Evolutionary conservation across 2,329 filamentous ascomycete genomes (phyloP).

Genomic region (Tolypocladium amazonense): DNA sequence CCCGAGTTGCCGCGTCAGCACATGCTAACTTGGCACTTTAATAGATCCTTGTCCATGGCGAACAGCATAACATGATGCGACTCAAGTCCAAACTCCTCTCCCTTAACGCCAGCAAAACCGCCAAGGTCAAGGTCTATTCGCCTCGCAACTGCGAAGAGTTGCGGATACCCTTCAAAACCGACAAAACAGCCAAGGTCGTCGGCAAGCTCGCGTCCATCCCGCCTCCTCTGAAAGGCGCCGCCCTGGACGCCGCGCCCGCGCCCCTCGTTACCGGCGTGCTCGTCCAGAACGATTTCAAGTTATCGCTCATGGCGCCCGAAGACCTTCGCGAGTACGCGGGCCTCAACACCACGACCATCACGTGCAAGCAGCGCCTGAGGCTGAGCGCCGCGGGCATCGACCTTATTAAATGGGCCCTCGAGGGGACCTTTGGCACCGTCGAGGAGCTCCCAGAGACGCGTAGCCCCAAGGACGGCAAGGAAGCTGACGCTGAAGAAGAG

Average conservation of each 20-base stretch:
- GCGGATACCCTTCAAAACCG: slow-evolving; percentile 86
- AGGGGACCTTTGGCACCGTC: slow-evolving; percentile 85
- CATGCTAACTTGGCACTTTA: not conserved
- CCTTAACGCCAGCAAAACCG: slow-evolving; percentile 71
- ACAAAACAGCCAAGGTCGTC: slow-evolving; percentile 93
- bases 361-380: slow-evolving; percentile 82
- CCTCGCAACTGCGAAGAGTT: slow-evolving; percentile 93
- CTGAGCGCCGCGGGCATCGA: slow-evolving; percentile 83
- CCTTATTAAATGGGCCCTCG: slow-evolving; percentile 85
- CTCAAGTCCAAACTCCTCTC: slow-evolving; percentile 89
- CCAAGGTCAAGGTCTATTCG: slow-evolving; percentile 85
- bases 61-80: slow-evolving; percentile 97
- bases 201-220: slow-evolving; percentile 79
- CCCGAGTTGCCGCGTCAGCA: slow-evolving; percentile 3
- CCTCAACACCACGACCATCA: slow-evolving; percentile 89
- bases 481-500: slow-evolving; percentile 23
- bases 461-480: slow-evolving; percentile 14
- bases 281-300: slow-evolving; percentile 95
- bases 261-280: slow-evolving; percentile 77
- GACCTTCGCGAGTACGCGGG: slow-evolving; percentile 94
- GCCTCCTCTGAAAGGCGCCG: slow-evolving; percentile 41
- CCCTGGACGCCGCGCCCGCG: slow-evolving; percentile 19
- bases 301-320: slow-evolving; percentile 93
- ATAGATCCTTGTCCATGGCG: slow-evolving; percentile 90
- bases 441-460: slow-evolving; percentile 53